Evolutionary conservation across 495 filamentous ascomycete genomes (phyloP), one percentile per base, ranked within the genome.

Genomic region (Xylaria longipes): DNA sequence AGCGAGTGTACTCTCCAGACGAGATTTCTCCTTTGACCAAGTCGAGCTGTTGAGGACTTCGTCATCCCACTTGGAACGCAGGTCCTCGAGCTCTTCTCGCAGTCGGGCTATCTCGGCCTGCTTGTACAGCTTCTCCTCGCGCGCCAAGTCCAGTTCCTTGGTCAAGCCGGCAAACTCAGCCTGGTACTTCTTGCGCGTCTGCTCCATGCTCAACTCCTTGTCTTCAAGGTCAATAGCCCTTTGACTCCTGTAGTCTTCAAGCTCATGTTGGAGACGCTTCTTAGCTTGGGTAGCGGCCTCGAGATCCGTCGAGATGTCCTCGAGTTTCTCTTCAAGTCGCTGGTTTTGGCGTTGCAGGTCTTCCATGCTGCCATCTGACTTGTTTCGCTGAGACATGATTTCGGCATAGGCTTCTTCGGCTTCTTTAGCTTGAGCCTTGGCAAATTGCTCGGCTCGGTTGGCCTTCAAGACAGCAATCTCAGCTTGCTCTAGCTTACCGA

Each of bases 111-210:
- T 92, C 77, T 94, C 91, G 29, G 82, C 79, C 76, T 89, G 86
- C 75, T 87, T 87, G 75, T 83, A 87, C 56, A 88, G 79, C 78
- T 85, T 88, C 81, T 95, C 95, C 77, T 98, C 97, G 31, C 96
- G 90, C 71, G 97, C 94, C 74, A 97, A 89, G 77, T 98, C 95
- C 8, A 99, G 88, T 79, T 99, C 96, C 72, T 93, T 92, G 64
- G 92, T 97, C 64, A 99, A 83, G 0, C 91, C 91, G 15, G 93
- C 91, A 79, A 98, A 94, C 75, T 99, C 96, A 27, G 91, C 86
- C 79, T 99, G 96, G 79, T 99, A 99, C 82, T 99, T 99, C 84
- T 94, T 94, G 71, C 96, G 87, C 25, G 96, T 98, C 80, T 99
- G 96, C 81, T 99, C 97, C 90, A 97, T 93, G 50, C 92, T 95